Conservation (phyloP, 257 asterid genomes). For the Phtheirospermum japonicum region DNA sequence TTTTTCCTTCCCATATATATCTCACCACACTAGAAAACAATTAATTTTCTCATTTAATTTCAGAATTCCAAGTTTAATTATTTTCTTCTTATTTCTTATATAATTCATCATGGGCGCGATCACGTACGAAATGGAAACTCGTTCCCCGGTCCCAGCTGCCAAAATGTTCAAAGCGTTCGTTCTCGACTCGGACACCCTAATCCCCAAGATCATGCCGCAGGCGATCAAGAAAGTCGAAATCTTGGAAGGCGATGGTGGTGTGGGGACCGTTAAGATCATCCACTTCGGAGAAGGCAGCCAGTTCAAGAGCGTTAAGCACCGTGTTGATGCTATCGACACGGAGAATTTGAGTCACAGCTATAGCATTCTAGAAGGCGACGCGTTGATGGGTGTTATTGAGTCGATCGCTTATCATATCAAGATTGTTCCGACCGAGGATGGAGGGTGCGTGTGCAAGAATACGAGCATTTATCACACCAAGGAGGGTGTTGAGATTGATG, state of each 20-base stretch:
- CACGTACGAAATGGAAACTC: slow-evolving; percentile 3
- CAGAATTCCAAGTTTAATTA: too few relatives aligned
- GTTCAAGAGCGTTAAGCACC: slow-evolving; percentile 13
- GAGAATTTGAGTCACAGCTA: slow-evolving; percentile 12
- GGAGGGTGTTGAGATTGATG: slow-evolving; percentile 30
- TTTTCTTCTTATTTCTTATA: too few relatives aligned
- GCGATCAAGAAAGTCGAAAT: slow-evolving; percentile 13
- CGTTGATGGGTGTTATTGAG: slow-evolving; percentile 7
- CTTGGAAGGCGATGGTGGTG: slow-evolving; percentile 16
- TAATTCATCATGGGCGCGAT: not conserved
- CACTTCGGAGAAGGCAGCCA: slow-evolving; percentile 19
- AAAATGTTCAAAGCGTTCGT: slow-evolving; percentile 12
- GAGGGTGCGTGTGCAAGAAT: slow-evolving; percentile 12
- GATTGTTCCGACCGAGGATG: slow-evolving; percentile 8
- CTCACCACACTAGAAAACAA: not conserved
- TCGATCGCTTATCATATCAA: slow-evolving; percentile 10
- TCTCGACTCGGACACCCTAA: not conserved
- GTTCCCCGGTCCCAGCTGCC: not conserved
- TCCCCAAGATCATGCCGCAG: slow-evolving; percentile 10
- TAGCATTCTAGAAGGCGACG: slow-evolving; percentile 20
- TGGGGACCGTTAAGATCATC: slow-evolving; percentile 2
- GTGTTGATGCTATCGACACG: slow-evolving; percentile 13
- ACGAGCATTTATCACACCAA: not conserved
- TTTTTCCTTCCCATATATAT: slow-evolving; percentile 1
- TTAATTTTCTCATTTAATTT: not conserved